Base-by-base conservation (phyloP, 116 monocot species). In the Papilionanthe hybrid region DNA sequence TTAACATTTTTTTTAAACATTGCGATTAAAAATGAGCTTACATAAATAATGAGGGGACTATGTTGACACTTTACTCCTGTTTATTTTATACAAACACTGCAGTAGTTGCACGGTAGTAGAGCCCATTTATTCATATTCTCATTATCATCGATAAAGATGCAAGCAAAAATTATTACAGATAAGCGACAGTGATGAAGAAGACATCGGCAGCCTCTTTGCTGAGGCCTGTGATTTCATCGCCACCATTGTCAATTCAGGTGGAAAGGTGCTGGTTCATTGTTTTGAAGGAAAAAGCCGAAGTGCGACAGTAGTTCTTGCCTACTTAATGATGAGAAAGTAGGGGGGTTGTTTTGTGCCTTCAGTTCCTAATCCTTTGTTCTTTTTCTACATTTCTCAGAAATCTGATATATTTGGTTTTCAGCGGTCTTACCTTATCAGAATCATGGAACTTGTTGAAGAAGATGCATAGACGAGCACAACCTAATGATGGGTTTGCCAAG, bases 281-380 rank as follows among this genome's bases (percentile, higher is more conserved):
- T 99, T 99, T 47, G 99, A 99, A 87, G 99, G 99, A 15, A 88
- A 85, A 84, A 99, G 99, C 69, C 88, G 99, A 75, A 99, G 99
- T 66, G 91, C 95, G 7, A 99, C 99, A 0, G 80, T 99, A 42
- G 93, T 99, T 11, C 91, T 99, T 63, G 91, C 95, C 3, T 93
- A 93, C 77, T 78, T 99, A 42, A 99, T 99, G 89, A 77, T 90
- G 48, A 85, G 89, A 78, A 99, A 90, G 99, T 99, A 90, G 85
- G 90, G 13, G 32, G 28, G 7, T n/a, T 43, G 11, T 41, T 17
- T 53, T 3, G 17, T 53, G 15, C 13, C 17, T 69, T 69, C 32
- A 32, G 13, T 32, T 69, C 69, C 13, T 69, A 18, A 5, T 10
- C 12, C 1, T 15, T 32, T 30, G 15, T 19, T 72, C 15, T 13